Base-by-base conservation (phyloP, 1,284 basidiomycete species). In the Chondrostereum purpureum region DNA sequence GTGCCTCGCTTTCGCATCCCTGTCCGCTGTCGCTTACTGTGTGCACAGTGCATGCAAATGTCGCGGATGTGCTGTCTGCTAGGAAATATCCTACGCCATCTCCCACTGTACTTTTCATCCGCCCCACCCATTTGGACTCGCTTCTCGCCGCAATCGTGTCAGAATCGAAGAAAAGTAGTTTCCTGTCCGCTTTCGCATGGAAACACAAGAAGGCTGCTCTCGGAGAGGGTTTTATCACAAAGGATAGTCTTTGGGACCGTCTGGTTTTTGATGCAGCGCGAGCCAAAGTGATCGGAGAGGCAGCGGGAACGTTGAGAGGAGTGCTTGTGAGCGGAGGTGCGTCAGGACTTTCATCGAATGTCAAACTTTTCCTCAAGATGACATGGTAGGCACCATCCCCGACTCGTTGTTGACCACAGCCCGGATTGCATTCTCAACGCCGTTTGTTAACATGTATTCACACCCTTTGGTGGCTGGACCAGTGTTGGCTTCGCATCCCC, bases 201-300 rank as follows among this genome's bases (percentile, higher is more conserved):
- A 72, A 83, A 21, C 88, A 90, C 62, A 90, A 90, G 58, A 51
- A 79, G 17, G 71, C 80, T 0, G 76, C 71, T 8, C 60, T 88
- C 5, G 58, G 65, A 1, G 81, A 87, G 52, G 87, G 88, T 6
- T 87, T 78, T 53, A 54, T 87, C 33, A 83, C 77, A 12, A 84
- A 80, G 55, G 81, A 87, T 44, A 83, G 83, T 50, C 63, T 88
- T 13, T 90, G 87, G 86, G 87, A 90, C 57, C 73, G 83, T 36
- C 63, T 82, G 12, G 75, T 88, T 19, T 83, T 88, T 55, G 80
- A 83, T 50, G 63, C 63, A 17, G 85, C 86, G 3, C 73, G 88
- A 35, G 71, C 69, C 20, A 62, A 65, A 49, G 72, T 80, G 4
- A 62, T 87, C 48, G 82, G 79, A 36, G 73, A 75, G 21, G 69